Conservation (phyloP, 176 grass and related monocot species). For the Alopecurus myosuroides region DNA sequence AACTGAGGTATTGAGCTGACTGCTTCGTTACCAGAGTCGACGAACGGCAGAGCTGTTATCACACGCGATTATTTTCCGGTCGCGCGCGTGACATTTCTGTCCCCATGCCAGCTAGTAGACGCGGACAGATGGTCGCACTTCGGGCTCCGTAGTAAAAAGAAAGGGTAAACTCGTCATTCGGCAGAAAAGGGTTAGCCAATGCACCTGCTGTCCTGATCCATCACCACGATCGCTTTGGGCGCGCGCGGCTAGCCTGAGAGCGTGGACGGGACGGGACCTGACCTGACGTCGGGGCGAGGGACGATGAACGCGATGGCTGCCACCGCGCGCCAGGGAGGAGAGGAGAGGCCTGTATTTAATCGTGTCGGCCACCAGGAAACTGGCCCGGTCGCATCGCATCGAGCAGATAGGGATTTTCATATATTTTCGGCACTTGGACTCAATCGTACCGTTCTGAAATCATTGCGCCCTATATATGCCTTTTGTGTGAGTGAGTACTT, state of each 20-base stretch:
- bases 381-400: neutral
- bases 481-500: no score
- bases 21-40: no score
- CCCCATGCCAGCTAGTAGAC: no score
- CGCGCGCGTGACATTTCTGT: no score
- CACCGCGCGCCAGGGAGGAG: no score
- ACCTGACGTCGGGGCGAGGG: slow-evolving; percentile 21
- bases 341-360: neutral
- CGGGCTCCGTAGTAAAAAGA: neutral
- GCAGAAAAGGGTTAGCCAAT: neutral
- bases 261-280: slow-evolving; percentile 29
- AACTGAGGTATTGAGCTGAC: no score
- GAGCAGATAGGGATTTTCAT: neutral
- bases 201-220: neutral
- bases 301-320: neutral
- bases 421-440: neutral
- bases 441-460: neutral
- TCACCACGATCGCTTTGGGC: neutral
- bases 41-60: no score
- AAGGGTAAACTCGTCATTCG: neutral
- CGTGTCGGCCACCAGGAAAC: slow-evolving; percentile 60
- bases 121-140: neutral
- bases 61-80: no score
- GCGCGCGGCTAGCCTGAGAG: neutral
- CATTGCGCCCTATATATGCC: neutral